A percentile compares a stretch with the other conserved stretches of the same genome.
Conservation (phyloP, 192 early-diverging fungal genomes). For the Coemansia aciculifera region DNA sequence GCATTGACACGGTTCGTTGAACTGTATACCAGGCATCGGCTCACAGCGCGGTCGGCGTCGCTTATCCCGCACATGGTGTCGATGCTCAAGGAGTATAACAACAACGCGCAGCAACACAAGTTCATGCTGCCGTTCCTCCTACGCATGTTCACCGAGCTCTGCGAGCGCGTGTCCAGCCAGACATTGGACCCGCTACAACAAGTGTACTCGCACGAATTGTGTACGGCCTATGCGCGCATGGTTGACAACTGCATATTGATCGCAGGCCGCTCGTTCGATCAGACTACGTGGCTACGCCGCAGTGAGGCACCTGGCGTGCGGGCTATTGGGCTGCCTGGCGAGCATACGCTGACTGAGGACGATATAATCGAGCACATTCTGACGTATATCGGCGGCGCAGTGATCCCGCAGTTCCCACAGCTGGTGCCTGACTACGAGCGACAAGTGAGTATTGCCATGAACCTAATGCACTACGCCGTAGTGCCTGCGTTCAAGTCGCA, state of each 20-base stretch:
- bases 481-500: constrained; percentile 66
- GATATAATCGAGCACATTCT: constrained; percentile 67
- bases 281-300: constrained; percentile 47
- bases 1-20: constrained; percentile 44
- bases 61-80: constrained; percentile 33
- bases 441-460: constrained; percentile 61
- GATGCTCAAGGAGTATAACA: constrained; percentile 38
- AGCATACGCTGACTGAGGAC: constrained; percentile 61
- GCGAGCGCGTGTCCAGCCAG: constrained; percentile 32
- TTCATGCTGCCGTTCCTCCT: constrained; percentile 43
- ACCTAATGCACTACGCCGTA: constrained; percentile 83
- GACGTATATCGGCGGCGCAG: constrained; percentile 27
- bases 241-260: constrained; percentile 76
- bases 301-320: constrained; percentile 12
- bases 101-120: constrained; percentile 29
- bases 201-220: constrained; percentile 31
- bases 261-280: constrained; percentile 74
- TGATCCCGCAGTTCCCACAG: constrained; percentile 70
- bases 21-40: constrained; percentile 30
- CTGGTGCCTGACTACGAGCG: constrained; percentile 75
- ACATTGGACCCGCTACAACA: constrained; percentile 13
- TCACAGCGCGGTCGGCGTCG: constrained; percentile 28
- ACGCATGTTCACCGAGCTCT: constrained; percentile 50
- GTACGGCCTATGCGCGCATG: constrained; percentile 38
- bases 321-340: constrained; percentile 9